phyloP scores from a whole-genome alignment of 352 stramenopile species.

The Poterioochromonas sp. region DNA sequence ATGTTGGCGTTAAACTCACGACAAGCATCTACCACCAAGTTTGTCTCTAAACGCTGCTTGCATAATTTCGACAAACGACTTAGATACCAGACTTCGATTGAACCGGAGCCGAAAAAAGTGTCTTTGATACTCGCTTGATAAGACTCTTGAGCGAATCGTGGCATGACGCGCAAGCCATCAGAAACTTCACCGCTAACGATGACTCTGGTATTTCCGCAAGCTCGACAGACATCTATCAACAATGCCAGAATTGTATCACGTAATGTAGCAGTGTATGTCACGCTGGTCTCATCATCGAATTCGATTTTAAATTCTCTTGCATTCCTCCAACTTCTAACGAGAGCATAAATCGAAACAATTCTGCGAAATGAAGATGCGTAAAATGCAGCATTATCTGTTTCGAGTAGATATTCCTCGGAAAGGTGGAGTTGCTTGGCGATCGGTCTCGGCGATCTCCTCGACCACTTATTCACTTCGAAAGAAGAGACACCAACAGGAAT shows the following conservation, averaged over 20 bases:
- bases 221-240: slow-evolving; percentile 13
- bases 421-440: slow-evolving; percentile 11
- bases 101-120: slow-evolving; percentile 32
- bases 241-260: slow-evolving; percentile 21
- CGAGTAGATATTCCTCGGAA: not conserved
- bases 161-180: slow-evolving; percentile 9
- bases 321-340: slow-evolving; percentile 22
- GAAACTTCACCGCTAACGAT: slow-evolving; percentile 24
- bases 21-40: slow-evolving; percentile 39
- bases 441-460: not conserved
- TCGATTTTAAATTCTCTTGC: slow-evolving; percentile 18
- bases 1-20: slow-evolving; percentile 79
- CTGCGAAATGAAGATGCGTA: not conserved
- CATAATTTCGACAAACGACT: not conserved
- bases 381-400: slow-evolving; percentile 15
- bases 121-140: slow-evolving; percentile 33
- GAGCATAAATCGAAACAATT: not conserved
- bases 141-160: slow-evolving; percentile 23
- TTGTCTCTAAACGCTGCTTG: too few species aligned
- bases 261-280: not conserved
- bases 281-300: not conserved
- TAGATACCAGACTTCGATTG: slow-evolving; percentile 31
- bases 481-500: not conserved
- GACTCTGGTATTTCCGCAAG: not conserved
- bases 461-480: slow-evolving; percentile 20